phyloP scores from a whole-genome alignment of 129 eudicot genomes.

The Centella asiatica region DNA sequence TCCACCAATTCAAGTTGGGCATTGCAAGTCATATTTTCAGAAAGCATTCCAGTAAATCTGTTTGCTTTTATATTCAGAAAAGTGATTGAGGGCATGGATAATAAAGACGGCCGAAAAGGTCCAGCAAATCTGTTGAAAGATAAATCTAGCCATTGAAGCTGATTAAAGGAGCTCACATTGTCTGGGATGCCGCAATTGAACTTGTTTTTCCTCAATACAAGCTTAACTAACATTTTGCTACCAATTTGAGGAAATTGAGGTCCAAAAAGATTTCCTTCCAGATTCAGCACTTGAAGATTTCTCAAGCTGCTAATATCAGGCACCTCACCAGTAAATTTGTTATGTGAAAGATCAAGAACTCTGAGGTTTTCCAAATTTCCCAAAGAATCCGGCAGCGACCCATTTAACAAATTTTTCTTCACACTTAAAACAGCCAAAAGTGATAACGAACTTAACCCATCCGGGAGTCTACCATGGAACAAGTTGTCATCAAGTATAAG shows the following conservation, averaged over 20 bases:
- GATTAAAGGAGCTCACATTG: slow-evolving; percentile 38
- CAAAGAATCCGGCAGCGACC: slow-evolving; percentile 45
- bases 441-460: slow-evolving; percentile 34
- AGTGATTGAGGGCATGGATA: slow-evolving; percentile 48
- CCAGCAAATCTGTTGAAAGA: slow-evolving; percentile 53
- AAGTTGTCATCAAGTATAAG: slow-evolving; percentile 55
- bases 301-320: slow-evolving; percentile 53
- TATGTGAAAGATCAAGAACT: slow-evolving; percentile 41
- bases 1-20: slow-evolving; percentile 31
- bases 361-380: slow-evolving; percentile 33
- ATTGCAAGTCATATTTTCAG: slow-evolving; percentile 35
- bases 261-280: slow-evolving; percentile 52
- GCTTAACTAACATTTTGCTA: slow-evolving; percentile 33
- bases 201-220: slow-evolving; percentile 39
- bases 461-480: slow-evolving; percentile 55
- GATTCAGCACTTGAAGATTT: slow-evolving; percentile 58
- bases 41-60: slow-evolving; percentile 57
- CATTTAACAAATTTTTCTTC: slow-evolving; percentile 55
- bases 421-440: slow-evolving; percentile 52
- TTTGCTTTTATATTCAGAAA: slow-evolving; percentile 54
- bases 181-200: slow-evolving; percentile 36
- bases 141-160: slow-evolving; percentile 50
- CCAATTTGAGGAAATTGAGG: slow-evolving; percentile 55
- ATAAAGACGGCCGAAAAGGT: slow-evolving; percentile 36
- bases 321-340: slow-evolving; percentile 45